phyloP scores from a whole-genome alignment of 2,329 filamentous ascomycete species.

The Chrysoporthe cubensis region DNA sequence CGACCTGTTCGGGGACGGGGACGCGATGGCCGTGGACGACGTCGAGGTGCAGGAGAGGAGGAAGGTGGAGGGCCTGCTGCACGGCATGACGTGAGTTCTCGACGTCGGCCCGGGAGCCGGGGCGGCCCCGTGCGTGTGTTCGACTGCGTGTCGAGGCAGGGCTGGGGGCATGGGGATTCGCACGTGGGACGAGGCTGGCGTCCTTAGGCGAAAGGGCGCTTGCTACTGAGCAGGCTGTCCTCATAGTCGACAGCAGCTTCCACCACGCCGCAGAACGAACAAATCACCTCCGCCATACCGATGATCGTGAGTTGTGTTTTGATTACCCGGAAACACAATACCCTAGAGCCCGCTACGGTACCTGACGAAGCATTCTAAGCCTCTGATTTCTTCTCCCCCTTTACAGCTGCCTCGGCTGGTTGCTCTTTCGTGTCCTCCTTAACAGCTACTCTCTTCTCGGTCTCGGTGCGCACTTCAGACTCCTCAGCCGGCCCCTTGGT shows the following conservation, averaged over 20 bases:
- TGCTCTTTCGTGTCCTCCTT: neutral
- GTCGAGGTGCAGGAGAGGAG: constrained; percentile 45
- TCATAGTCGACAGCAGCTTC: no score
- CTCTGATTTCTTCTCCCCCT: constrained; percentile 27
- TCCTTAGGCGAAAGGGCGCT: no score
- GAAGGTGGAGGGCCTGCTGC: constrained; percentile 48
- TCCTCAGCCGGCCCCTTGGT: neutral
- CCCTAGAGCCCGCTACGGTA: neutral
- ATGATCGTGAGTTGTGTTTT: neutral
- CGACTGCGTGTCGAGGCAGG: no score
- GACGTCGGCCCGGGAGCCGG: neutral
- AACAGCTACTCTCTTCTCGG: neutral
- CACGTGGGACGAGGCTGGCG: no score
- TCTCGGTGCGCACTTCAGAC: neutral
- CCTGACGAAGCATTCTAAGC: neutral
- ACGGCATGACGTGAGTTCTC: constrained; percentile 32
- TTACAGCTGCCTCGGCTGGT: constrained; percentile 8
- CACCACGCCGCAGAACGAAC: neutral
- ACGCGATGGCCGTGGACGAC: constrained; percentile 38
- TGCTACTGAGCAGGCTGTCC: no score
- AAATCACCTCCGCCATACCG: neutral
- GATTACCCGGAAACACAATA: neutral
- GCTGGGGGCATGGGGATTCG: neutral
- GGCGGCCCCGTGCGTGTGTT: neutral
- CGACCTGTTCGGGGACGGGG: constrained; percentile 30